Evolutionary conservation across 768 basidiomycete species (phyloP).

Genomic region (Tulasnella sp.): DNA sequence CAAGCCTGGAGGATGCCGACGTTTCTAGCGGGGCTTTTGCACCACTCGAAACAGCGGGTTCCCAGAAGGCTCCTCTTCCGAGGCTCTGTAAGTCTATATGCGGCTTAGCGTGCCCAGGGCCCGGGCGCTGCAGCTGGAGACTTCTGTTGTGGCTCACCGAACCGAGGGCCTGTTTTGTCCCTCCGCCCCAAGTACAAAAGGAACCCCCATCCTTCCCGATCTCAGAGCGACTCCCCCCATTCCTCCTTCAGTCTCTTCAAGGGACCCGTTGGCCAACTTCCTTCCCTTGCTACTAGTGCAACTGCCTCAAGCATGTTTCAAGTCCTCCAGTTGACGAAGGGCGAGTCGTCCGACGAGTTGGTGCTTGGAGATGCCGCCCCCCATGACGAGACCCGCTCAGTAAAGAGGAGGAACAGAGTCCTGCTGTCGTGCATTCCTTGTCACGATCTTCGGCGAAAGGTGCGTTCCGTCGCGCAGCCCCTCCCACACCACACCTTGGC

Average conservation of each 20-base stretch:
- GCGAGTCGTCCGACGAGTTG: slow-evolving; percentile 29
- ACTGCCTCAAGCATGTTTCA: slow-evolving; percentile 30
- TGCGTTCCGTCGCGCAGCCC: slow-evolving; percentile 44
- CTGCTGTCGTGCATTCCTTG: slow-evolving; percentile 81
- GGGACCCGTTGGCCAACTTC: neutral
- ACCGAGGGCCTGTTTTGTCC: slow-evolving; percentile 10
- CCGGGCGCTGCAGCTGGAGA: neutral
- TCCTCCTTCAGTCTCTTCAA: slow-evolving; percentile 12
- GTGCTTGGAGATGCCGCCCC: slow-evolving; percentile 22
- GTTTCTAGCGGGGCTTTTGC: neutral
- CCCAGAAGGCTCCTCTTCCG: slow-evolving; percentile 8
- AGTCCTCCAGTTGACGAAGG: slow-evolving; percentile 31
- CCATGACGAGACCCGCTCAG: slow-evolving; percentile 24
- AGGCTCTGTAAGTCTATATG: slow-evolving; percentile 16
- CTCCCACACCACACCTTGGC: slow-evolving; percentile 24
- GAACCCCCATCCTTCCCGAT: slow-evolving; percentile 12
- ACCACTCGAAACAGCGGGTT: neutral
- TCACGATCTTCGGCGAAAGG: slow-evolving; percentile 93
- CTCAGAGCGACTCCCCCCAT: slow-evolving; percentile 5
- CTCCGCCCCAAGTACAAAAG: slow-evolving; percentile 28
- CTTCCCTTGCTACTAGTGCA: slow-evolving; percentile 28
- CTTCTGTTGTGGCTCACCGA: slow-evolving; percentile 9
- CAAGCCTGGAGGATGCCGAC: neutral
- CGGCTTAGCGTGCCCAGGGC: slow-evolving; percentile 4
- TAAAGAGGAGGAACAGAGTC: slow-evolving; percentile 83